phyloP scores from a whole-genome alignment of 164 flowering plant genomes.

The Vitis rupestris region DNA sequence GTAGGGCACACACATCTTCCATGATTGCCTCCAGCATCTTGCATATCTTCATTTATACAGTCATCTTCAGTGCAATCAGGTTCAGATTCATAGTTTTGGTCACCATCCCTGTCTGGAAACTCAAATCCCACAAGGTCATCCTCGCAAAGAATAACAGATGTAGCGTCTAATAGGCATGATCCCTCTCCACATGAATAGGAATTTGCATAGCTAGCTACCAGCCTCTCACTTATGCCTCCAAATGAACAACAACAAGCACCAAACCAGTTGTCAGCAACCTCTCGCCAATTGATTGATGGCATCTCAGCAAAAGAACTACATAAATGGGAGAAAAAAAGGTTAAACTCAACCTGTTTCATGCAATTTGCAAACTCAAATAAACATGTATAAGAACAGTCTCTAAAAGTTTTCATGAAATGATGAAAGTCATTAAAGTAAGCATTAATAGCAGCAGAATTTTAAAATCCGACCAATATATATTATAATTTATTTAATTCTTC shows the following conservation, averaged over 20 bases:
- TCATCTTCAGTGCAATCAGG: conserved; percentile 13
- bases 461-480: background rate
- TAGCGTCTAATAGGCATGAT: conserved; percentile 52
- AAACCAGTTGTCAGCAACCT: conserved; percentile 97
- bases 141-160: conserved; percentile 63
- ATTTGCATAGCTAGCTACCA: conserved; percentile 59
- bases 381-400: background rate
- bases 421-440: background rate
- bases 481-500: background rate
- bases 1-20: conserved; percentile 5
- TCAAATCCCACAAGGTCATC: conserved; percentile 54
- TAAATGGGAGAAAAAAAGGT: background rate
- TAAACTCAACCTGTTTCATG: no score
- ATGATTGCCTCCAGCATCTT: conserved; percentile 15
- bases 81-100: conserved; percentile 4
- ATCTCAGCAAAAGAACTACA: conserved; percentile 69
- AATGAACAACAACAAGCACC: conserved; percentile 95
- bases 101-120: conserved; percentile 27
- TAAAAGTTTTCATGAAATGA: background rate
- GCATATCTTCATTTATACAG: conserved; percentile 9
- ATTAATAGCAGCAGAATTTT: background rate
- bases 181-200: conserved; percentile 54
- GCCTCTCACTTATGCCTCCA: conserved; percentile 90
- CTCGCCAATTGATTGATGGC: conserved; percentile 93
- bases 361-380: background rate